phyloP scores from a whole-genome alignment of 2,329 filamentous ascomycete species.

The Diaporthe citrichinensis region DNA sequence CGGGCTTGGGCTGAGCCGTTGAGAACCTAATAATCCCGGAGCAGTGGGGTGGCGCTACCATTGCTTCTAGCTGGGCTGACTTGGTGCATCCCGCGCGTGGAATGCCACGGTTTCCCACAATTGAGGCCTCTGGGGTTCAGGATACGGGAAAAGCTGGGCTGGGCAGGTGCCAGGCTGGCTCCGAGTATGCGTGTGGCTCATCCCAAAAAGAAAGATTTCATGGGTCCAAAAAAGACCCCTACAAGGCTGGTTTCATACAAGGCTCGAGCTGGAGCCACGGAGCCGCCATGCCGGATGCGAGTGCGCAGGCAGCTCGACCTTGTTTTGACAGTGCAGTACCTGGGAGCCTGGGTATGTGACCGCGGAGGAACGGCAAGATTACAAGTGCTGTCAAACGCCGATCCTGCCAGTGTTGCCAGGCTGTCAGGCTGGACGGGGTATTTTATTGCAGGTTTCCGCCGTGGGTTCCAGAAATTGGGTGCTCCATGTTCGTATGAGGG shows the following conservation, averaged over 20 bases:
- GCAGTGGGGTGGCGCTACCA: not conserved
- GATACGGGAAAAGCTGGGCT: not conserved
- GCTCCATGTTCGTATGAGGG: conserved; percentile 31
- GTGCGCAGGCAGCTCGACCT: not conserved
- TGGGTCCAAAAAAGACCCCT: conserved; percentile 13
- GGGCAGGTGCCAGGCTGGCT: not conserved
- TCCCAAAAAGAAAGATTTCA: conserved; percentile 10
- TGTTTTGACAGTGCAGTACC: not conserved
- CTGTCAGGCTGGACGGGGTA: not conserved
- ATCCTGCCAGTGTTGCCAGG: conserved; percentile 24
- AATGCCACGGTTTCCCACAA: not conserved
- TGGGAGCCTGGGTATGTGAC: not conserved
- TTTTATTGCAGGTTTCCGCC: conserved; percentile 22
- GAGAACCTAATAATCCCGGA: not conserved
- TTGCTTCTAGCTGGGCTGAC: not conserved
- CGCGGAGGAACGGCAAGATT: conserved; percentile 3
- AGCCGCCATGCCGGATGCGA: conserved; percentile 18
- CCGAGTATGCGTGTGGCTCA: not conserved
- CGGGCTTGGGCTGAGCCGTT: conserved; percentile 20
- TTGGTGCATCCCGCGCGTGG: not conserved
- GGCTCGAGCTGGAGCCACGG: conserved; percentile 20
- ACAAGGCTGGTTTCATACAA: conserved; percentile 24
- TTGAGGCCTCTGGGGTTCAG: not conserved
- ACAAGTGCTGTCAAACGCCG: conserved; percentile 3
- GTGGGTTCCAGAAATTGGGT: conserved; percentile 29